Evolutionary conservation across 352 stramenopile species (phyloP).

Genomic region (Globisporangium okanoganense): DNA sequence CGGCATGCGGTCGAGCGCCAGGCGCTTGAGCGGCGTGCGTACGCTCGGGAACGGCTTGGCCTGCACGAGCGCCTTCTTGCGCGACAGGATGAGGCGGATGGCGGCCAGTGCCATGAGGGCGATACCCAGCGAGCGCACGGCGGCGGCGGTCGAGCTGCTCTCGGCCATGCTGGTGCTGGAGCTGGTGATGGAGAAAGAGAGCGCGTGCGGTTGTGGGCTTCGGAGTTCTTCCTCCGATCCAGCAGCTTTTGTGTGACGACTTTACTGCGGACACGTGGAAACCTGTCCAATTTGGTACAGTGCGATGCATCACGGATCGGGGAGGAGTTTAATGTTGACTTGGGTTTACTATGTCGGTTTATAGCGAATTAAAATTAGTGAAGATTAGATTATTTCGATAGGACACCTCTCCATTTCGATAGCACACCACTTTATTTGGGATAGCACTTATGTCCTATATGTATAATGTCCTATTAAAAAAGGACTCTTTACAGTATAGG

Average conservation of each 20-base stretch:
- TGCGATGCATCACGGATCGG: no score
- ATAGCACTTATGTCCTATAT: no score
- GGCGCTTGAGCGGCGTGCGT: slow-evolving; percentile 68
- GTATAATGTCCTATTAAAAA: no score
- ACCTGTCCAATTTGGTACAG: no score
- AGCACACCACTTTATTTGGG: no score
- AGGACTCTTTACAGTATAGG: no score
- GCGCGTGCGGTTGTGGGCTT: background rate
- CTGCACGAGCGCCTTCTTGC: slow-evolving; percentile 43
- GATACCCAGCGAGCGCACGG: slow-evolving; percentile 25
- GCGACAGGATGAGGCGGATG: slow-evolving; percentile 54
- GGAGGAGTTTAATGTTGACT: no score
- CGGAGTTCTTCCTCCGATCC: background rate
- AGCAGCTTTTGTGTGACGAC: background rate
- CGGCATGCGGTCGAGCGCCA: slow-evolving; percentile 66
- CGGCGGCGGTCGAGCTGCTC: slow-evolving; percentile 7
- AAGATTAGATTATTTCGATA: no score
- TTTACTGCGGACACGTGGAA: background rate
- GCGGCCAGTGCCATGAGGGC: slow-evolving; percentile 45
- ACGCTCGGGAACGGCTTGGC: slow-evolving; percentile 50
- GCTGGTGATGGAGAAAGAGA: background rate
- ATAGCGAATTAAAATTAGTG: no score
- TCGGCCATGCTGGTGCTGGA: slow-evolving; percentile 13
- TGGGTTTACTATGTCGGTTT: no score
- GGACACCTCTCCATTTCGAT: no score